Conservation (phyloP, 179 eudicot species). For the Amaranthus tricolor region DNA sequence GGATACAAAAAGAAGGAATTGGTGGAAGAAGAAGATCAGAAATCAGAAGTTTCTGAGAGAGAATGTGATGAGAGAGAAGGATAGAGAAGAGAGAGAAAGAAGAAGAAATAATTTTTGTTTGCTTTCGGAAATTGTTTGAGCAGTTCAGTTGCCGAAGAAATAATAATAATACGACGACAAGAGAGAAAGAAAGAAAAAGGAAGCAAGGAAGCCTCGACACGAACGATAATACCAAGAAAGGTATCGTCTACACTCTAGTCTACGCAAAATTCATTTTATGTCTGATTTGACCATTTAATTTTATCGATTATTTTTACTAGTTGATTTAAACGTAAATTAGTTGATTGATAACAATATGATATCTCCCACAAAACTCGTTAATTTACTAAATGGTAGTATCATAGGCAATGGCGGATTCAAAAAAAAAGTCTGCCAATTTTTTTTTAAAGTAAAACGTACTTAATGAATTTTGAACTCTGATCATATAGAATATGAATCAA, state of each 20-base stretch:
- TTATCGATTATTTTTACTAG: too few relatives aligned
- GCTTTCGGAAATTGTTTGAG: not conserved
- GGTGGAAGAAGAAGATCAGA: not conserved
- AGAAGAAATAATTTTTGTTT: slow-evolving; percentile 15
- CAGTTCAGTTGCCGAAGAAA: not conserved
- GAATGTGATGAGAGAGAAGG: not conserved
- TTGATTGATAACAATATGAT: too few relatives aligned
- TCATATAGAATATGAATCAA: too few relatives aligned
- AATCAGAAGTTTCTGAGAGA: not conserved
- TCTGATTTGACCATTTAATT: too few relatives aligned
- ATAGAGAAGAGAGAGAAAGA: not conserved
- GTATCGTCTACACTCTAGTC: not conserved
- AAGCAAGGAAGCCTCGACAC: slow-evolving; percentile 16
- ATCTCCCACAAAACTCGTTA: too few relatives aligned
- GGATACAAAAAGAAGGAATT: not conserved
- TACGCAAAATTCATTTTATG: too few relatives aligned
- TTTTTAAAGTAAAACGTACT: too few relatives aligned
- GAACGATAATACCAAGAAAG: slow-evolving; percentile 16
- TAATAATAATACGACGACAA: slow-evolving; percentile 6
- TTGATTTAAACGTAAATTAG: too few relatives aligned
- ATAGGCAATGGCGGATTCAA: too few relatives aligned
- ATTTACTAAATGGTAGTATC: too few relatives aligned
- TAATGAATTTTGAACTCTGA: too few relatives aligned
- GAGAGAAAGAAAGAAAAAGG: not conserved
- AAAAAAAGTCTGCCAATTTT: too few relatives aligned